A percentile compares a stretch with the other conserved stretches of the same genome.
These are phyloP conservation scores for Trichophyton benhamiae DNA, from an alignment of 2,329 filamentous ascomycete genomes.

Conservation along the genomic window DNA sequence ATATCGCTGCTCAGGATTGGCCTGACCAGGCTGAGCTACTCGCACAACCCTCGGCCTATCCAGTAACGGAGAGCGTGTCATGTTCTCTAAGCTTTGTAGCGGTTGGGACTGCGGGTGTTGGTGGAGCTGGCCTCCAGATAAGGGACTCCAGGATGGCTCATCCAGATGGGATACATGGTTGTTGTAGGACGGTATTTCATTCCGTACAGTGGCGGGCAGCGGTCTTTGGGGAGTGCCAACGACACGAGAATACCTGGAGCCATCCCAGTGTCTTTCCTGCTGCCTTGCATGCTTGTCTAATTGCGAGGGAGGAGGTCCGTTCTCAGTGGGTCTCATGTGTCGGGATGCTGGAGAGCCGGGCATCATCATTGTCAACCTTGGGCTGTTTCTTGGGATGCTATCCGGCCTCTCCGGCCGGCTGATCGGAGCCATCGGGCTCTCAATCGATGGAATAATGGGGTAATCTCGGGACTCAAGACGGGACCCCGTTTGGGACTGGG, in stretches of 20 bases:
- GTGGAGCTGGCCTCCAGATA: neutral
- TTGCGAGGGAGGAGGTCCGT: neutral
- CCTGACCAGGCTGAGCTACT: neutral
- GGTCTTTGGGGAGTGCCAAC: neutral
- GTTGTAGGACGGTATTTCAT: neutral
- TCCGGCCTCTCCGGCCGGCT: neutral
- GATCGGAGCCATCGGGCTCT: constrained; percentile 15
- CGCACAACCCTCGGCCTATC: neutral
- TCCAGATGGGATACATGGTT: neutral
- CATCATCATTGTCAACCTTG: neutral
- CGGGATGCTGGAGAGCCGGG: neutral
- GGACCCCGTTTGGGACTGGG: neutral
- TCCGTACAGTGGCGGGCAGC: neutral
- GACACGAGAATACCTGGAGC: neutral
- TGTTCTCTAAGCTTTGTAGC: neutral
- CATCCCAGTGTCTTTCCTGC: neutral
- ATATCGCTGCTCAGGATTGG: neutral
- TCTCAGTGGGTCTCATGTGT: neutral
- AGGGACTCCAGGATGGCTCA: neutral
- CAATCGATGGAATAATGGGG: constrained; percentile 27
- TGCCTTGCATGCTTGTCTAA: neutral
- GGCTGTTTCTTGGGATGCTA: neutral
- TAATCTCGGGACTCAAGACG: constrained; percentile 7
- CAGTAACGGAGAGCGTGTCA: neutral
- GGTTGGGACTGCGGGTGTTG: neutral